Evolutionary conservation across 2,329 filamentous ascomycete species (phyloP).

Genomic region (Colletotrichum higginsianum): DNA sequence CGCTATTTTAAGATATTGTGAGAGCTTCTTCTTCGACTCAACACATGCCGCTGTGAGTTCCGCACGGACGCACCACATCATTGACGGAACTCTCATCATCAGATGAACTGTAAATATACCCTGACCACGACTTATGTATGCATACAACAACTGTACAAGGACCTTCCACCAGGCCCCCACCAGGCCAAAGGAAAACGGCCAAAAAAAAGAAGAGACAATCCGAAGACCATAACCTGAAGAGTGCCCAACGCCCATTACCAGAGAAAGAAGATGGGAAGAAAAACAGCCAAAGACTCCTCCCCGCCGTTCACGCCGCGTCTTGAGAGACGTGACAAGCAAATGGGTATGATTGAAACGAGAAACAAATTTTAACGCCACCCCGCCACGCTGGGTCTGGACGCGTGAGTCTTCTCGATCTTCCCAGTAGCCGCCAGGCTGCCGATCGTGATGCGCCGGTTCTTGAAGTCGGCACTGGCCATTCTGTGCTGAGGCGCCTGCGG

Average conservation of each 20-base stretch:
- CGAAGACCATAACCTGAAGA: slow-evolving; percentile 12
- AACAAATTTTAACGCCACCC: slow-evolving; percentile 59
- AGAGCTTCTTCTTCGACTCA: background rate
- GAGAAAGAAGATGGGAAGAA: background rate
- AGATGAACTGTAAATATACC: slow-evolving; percentile 35
- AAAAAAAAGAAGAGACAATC: slow-evolving; percentile 3
- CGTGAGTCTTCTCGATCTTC: slow-evolving; percentile 37
- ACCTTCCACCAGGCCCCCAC: slow-evolving; percentile 27
- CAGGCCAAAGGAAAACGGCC: slow-evolving; percentile 31
- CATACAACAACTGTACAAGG: slow-evolving; percentile 30
- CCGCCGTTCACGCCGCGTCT: background rate
- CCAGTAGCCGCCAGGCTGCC: slow-evolving; percentile 39
- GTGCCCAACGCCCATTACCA: slow-evolving; percentile 31
- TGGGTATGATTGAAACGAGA: slow-evolving; percentile 32
- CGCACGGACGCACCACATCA: too few species aligned
- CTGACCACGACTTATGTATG: slow-evolving; percentile 20
- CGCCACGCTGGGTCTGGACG: slow-evolving; percentile 42
- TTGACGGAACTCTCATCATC: slow-evolving; percentile 20
- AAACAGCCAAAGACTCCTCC: slow-evolving; percentile 12
- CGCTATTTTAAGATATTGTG: background rate
- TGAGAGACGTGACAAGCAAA: slow-evolving; percentile 17
- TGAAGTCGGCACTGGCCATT: slow-evolving; percentile 37
- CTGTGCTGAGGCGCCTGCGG: slow-evolving; percentile 42
- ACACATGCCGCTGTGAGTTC: background rate
- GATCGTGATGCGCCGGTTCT: slow-evolving; percentile 43